Base-by-base conservation (phyloP, 371 early-diverging fungal genomes). In the Mucor sp. region DNA sequence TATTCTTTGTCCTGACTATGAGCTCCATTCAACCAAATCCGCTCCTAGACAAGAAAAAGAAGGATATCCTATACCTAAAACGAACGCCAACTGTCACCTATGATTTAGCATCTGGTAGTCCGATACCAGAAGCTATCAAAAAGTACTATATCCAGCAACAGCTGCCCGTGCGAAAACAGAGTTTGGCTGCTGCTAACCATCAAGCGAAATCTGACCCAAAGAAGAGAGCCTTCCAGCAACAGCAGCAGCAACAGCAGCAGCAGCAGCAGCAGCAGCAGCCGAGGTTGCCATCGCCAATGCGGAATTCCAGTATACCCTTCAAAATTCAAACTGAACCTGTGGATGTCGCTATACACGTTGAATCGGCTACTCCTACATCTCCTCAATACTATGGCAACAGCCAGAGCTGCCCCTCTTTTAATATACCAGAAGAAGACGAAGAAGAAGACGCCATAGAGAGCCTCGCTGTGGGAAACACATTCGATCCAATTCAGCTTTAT, bases 141-240 rank as follows among this genome's bases (percentile, higher is more conserved):
- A 76, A 78, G 21, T 80, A 70, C 28, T 82, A 82, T 60, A 75
- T 75, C 5, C 76, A 73, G 25, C 83, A 82, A 53, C 72, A 77
- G 27, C 65, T 82, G 11, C 83, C 83, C 27, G 70, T 82, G 37
- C 67, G 83, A 59, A 73, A 80, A 21, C 83, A 82, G 43, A 82
- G 83, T 55, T 59, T 82, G 12, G 78, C 75, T 48, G 78, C 82
- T 19, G 71, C 65, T 47, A 35, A 39, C 27, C 27, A 19, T 47
- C 60, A 19, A 17, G 50, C 25, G 33, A 61, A 57, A 37, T 21
- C 47, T 21, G 47, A 47, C 21, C 21, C 21, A 4, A 47, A 47
- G 21, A 47, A 47, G 21, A 47, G 47, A 47, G 47, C 47, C 21
- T 11, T 47, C 0, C 47, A 56, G 39, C 21, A 44, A 19, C 35